These are phyloP conservation scores for Scytalidium sp. DNA, from an alignment of 2,329 filamentous ascomycete species.

Conservation along the genomic window DNA sequence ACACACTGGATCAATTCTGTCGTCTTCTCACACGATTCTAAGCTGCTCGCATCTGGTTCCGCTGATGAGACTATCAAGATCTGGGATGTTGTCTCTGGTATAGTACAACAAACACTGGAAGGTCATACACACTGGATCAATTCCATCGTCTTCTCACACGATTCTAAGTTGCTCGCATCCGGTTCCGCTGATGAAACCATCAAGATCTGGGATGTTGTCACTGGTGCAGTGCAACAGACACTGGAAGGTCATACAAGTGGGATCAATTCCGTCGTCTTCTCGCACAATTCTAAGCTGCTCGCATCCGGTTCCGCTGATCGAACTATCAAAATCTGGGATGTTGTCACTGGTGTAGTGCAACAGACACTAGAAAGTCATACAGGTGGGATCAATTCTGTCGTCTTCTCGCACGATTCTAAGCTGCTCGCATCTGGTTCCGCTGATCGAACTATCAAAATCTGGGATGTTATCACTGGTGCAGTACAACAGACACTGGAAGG, in stretches of 20 bases:
- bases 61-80: neutral
- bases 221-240: constrained; percentile 66
- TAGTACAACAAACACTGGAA: constrained; percentile 80
- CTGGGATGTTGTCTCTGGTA: constrained; percentile 74
- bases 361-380: constrained; percentile 1
- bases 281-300: neutral
- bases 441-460: constrained; percentile 89
- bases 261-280: constrained; percentile 1
- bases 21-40: neutral
- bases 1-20: constrained; percentile 70
- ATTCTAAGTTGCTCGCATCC: neutral
- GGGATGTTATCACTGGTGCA: constrained; percentile 44
- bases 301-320: neutral
- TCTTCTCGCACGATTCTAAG: constrained; percentile 62
- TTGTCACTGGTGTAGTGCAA: neutral
- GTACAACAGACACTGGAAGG: neutral
- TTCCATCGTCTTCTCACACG: constrained; percentile 30
- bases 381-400: neutral
- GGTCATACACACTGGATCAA: constrained; percentile 70
- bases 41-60: neutral
- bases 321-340: neutral
- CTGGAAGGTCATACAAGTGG: neutral
- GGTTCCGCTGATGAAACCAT: neutral
- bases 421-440: constrained; percentile 79
- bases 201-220: constrained; percentile 69